Evolutionary conservation across 2,329 filamentous ascomycete species (phyloP), one percentile per base, ranked within the genome.

Genomic region (Aureobasidium mangrovei): DNA sequence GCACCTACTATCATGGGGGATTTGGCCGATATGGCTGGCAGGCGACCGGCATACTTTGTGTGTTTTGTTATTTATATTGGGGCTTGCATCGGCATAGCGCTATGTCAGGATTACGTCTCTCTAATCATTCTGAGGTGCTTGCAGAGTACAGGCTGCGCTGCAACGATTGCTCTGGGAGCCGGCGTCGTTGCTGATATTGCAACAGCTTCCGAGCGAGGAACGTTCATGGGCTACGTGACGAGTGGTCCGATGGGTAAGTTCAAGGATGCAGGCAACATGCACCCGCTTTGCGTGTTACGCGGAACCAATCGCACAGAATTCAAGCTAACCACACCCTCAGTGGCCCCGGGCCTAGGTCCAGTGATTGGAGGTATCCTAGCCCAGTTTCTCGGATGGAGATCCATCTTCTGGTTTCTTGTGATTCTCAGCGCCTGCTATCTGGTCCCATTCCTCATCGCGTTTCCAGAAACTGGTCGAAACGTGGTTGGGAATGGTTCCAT

Each of bases 1-100:
- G 72, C 74, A 1, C 77, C 77, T 31, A 74, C 76, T 60, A 69
- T 79, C 18, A 69, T 78, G 56, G 77, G 74, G 3, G 74, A 74
- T 42, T 70, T 79, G 40, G 72, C 75, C 3, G 77, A 79, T 58
- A 74, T 70, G 49, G 70, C 70, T 42, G 77, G 77, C 18, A 67
- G 77, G 54, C 68, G 77, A 55, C 75, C 76, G 7, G 74, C 74
- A 4, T 79, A 77, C 61, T 62, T 78, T 12, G 60, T 76, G 36
- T 72, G 71, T 47, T 74, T 75, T 57, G 53, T 64, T 27, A 65
- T 74, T 29, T 76, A 74, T 54, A 69, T 73, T 26, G 56, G 52
- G 5, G 70, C 71, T 2, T 75, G 72, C 47, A 60, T 74, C 29
- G 70, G 69, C 4, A 63, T 75, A 0, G 69, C 67, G 3, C 51